Conservation (phyloP, 1,139 yeast species). For the Blastobotrys arbuscula region DNA sequence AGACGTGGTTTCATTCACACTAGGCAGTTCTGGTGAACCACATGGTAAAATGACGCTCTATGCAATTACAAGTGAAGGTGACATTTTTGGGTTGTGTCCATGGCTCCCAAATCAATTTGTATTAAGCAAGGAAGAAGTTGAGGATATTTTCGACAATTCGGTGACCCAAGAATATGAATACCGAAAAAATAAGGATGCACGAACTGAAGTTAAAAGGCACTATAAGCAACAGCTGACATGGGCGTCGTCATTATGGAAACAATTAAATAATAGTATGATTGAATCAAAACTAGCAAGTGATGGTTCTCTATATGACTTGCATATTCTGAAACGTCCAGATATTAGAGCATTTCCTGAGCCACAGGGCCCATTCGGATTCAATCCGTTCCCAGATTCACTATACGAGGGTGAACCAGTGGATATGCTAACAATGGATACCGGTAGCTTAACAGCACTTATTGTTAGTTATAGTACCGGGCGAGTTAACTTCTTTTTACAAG, state of each 20-base stretch:
- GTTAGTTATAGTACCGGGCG: slow-evolving; percentile 27
- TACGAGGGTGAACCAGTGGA: slow-evolving; percentile 42
- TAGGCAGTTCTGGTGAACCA: slow-evolving; percentile 41
- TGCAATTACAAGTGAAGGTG: slow-evolving; percentile 48
- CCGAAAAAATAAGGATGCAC: slow-evolving; percentile 12
- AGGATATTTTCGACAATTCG: slow-evolving; percentile 41
- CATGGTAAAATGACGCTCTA: slow-evolving; percentile 44
- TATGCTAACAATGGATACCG: slow-evolving; percentile 31
- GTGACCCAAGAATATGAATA: slow-evolving; percentile 29
- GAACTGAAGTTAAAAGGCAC: slow-evolving; percentile 14
- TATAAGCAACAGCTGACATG: slow-evolving; percentile 26
- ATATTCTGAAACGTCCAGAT: slow-evolving; percentile 24
- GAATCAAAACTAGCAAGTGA: slow-evolving; percentile 20
- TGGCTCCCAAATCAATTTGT: slow-evolving; percentile 44
- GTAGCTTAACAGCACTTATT: slow-evolving; percentile 24
- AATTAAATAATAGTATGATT: slow-evolving; percentile 19
- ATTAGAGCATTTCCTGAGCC: slow-evolving; percentile 17
- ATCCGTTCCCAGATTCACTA: slow-evolving; percentile 47
- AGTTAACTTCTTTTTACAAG: slow-evolving; percentile 26
- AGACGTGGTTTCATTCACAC: slow-evolving; percentile 40
- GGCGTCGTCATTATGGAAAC: slow-evolving; percentile 28
- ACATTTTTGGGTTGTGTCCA: slow-evolving; percentile 51
- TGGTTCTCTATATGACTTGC: slow-evolving; percentile 20
- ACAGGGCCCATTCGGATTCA: slow-evolving; percentile 50
- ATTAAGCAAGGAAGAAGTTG: slow-evolving; percentile 34